phyloP scores from a whole-genome alignment of 495 filamentous ascomycete species.

The Talaromyces stipitatus region DNA sequence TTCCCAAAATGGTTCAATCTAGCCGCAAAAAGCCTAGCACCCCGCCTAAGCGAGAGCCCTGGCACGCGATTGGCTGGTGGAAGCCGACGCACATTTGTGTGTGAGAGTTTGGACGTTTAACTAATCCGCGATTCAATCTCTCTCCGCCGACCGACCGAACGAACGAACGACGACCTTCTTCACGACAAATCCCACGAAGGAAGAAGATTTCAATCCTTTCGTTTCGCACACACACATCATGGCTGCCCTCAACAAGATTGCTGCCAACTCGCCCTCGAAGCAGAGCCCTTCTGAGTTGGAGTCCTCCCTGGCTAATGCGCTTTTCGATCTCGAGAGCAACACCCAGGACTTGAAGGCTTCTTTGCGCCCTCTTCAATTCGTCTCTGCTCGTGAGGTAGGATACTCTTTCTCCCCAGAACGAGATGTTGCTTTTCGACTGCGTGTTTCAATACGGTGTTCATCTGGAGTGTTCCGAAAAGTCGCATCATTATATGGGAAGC shows the following conservation, averaged over 20 bases:
- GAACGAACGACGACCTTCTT: conserved; percentile 8
- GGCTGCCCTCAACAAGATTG: conserved; percentile 93
- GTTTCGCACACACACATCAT: conserved; percentile 23
- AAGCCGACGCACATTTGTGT: conserved; percentile 19
- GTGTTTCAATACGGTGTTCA: not conserved
- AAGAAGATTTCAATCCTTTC: not conserved
- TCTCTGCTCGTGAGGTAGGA: conserved; percentile 94
- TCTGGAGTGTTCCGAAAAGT: conserved; percentile 6
- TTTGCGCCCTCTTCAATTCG: conserved; percentile 93
- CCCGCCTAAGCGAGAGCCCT: conserved; percentile 17
- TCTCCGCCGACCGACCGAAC: conserved; percentile 4
- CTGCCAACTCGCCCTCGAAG: conserved; percentile 88
- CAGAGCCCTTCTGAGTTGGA: conserved; percentile 92
- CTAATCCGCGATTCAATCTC: conserved; percentile 7
- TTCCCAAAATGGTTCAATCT: conserved; percentile 16
- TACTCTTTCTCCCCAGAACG: conserved; percentile 6
- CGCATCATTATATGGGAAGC: conserved; percentile 10
- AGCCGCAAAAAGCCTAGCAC: conserved; percentile 16
- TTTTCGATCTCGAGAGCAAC: conserved; percentile 97
- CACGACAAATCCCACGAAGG: conserved; percentile 11
- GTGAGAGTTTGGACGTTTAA: conserved; percentile 1
- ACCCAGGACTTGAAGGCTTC: conserved; percentile 89
- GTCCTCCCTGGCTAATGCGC: conserved; percentile 85
- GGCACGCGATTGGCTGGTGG: conserved; percentile 34
- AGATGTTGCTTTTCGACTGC: conserved; percentile 7